A percentile compares a stretch with the other conserved stretches of the same genome.
These are phyloP conservation scores for Blumeriella jaapii DNA, from an alignment of 2,329 filamentous ascomycete genomes.

Conservation along the genomic window DNA sequence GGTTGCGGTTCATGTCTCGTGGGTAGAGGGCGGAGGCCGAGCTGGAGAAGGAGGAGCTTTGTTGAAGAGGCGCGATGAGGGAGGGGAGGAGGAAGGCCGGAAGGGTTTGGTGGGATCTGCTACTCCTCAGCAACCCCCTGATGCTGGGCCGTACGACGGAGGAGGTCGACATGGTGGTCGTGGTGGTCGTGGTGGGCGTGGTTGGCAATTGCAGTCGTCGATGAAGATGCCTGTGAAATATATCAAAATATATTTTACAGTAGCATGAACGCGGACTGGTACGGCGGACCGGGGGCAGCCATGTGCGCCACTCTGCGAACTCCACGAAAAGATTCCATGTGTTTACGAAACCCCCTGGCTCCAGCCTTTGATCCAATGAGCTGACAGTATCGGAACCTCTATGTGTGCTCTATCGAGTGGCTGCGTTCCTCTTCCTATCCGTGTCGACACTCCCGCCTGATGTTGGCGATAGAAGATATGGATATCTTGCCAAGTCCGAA, in stretches of 20 bases:
- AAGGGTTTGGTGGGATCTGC: constrained; percentile 12
- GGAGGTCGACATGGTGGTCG: constrained; percentile 23
- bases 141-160: constrained; percentile 19
- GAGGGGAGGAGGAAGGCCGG: constrained; percentile 27
- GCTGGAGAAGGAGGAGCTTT: constrained; percentile 26
- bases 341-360: too few species aligned
- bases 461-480: too few species aligned
- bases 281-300: too few species aligned
- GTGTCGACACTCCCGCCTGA: too few species aligned
- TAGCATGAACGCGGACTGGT: too few species aligned
- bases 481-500: too few species aligned
- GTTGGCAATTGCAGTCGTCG: constrained; percentile 13
- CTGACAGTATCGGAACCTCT: too few species aligned
- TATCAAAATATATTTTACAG: constrained; percentile 12
- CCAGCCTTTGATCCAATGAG: too few species aligned
- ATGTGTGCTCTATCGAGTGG: too few species aligned
- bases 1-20: constrained; percentile 66
- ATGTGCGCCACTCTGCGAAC: too few species aligned
- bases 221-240: constrained; percentile 1
- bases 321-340: too few species aligned
- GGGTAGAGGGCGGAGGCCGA: constrained; percentile 21
- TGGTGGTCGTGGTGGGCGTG: constrained; percentile 21
- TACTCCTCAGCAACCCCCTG: constrained; percentile 13
- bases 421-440: too few species aligned
- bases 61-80: constrained; percentile 16